Evolutionary conservation across 257 asterid species (phyloP).

Genomic region (Galeopsis tetrahit): DNA sequence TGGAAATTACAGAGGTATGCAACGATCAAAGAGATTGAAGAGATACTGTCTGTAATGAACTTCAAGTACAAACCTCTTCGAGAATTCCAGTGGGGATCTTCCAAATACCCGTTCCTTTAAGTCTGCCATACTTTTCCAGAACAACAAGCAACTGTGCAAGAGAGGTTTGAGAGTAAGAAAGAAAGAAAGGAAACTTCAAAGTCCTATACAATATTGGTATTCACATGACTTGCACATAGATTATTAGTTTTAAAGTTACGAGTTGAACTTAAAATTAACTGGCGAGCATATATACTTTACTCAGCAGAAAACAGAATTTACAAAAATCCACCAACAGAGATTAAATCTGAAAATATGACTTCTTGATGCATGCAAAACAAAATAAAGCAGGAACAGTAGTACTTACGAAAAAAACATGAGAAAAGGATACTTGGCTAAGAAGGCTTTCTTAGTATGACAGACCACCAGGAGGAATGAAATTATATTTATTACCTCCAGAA

Average conservation of each 20-base stretch:
- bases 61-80: conserved; percentile 55
- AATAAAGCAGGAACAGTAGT: neutral
- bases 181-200: neutral
- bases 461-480: neutral
- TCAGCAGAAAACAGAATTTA: neutral
- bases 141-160: conserved; percentile 73
- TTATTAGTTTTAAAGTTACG: neutral
- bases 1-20: conserved; percentile 37
- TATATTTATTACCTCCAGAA: neutral
- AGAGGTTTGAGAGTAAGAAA: conserved; percentile 19
- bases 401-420: too few species aligned
- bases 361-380: neutral
- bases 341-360: neutral
- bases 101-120: conserved; percentile 64
- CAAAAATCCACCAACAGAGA: neutral
- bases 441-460: too few species aligned
- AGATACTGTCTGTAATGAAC: conserved; percentile 6
- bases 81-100: conserved; percentile 80
- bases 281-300: neutral
- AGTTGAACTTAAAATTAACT: neutral
- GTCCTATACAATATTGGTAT: neutral
- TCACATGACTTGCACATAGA: neutral
- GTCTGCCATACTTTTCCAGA: conserved; percentile 64
- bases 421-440: too few species aligned
- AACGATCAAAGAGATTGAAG: conserved; percentile 11